Evolutionary conservation across 1,284 basidiomycete genomes (phyloP), one percentile per base, ranked within the genome.

Genomic region (Inonotus hispidus): DNA sequence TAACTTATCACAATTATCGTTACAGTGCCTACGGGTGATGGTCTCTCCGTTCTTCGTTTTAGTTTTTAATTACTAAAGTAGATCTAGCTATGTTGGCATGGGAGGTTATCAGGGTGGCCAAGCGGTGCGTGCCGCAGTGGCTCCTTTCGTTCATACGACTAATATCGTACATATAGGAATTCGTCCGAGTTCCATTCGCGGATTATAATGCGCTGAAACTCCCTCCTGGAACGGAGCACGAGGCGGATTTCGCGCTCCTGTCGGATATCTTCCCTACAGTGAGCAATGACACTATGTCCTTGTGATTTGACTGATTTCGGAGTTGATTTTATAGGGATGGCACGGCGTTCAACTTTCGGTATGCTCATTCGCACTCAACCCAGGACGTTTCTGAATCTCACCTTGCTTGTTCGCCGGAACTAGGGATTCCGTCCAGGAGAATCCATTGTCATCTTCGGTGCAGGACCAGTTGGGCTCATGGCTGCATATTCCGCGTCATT

Each of bases 211-310:
- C 78, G 4, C 70, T 82, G 21, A 75, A 75, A 54, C 73, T 83
- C 0, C 81, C 81, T 11, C 72, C 76, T n/a, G 80, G 81, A 5
- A 79, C 67, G 19, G 78, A 80, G 65, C 73, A 79, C 62, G 80
- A 82, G 68, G 77, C 77, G n/a, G 81, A 82, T 63, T 83, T 83
- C 66, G 78, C 79, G 1, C 66, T 81, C 29, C 71, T 83, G 5
- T 79, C 80, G 14, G 81, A 81, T 66, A 80, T 81, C 53, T 82
- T 82, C 71, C 80, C 79, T 25, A 82, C 79, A 2, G 79, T 78
- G 56, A 57, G 73, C 43, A 27, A 54, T n/a, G 58, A 11, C 27
- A 47, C 11, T 53, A 3, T 61, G 41, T 50, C 46, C 13, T 52
- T 19, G 25, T 60, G 16, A 32, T 2, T 10, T 41, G 49, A n/a